These are phyloP conservation scores for Diaporthe aspalathi DNA, from an alignment of 2,329 filamentous ascomycete genomes.

Conservation along the genomic window DNA sequence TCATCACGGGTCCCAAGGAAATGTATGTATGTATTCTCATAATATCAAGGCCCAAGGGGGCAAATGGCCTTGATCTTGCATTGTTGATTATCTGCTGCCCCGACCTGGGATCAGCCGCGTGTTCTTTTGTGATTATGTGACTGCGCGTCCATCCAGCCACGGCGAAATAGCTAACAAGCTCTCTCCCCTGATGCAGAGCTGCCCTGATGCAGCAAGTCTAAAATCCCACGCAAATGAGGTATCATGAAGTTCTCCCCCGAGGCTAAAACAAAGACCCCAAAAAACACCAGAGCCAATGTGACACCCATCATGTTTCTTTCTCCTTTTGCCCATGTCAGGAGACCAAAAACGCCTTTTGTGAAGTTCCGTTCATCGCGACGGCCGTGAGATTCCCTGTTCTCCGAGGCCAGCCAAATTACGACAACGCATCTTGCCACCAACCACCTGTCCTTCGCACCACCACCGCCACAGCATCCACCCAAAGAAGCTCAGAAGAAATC, in stretches of 20 bases:
- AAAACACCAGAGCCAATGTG: background rate
- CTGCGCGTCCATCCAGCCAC: conserved; percentile 11
- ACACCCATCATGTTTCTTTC: conserved; percentile 1
- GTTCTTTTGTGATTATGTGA: conserved; percentile 4
- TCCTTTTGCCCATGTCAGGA: background rate
- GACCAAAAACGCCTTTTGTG: conserved; percentile 25
- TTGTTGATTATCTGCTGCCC: conserved; percentile 19
- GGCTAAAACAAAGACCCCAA: background rate
- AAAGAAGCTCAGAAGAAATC: conserved; percentile 36
- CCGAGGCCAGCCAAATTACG: background rate
- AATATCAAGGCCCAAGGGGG: conserved; percentile 14
- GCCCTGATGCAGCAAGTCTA: conserved; percentile 32
- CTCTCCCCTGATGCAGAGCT: background rate
- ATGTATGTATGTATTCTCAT: conserved; percentile 1
- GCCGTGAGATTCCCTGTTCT: background rate
- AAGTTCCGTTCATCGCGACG: background rate
- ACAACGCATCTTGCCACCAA: background rate
- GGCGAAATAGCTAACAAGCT: conserved; percentile 5
- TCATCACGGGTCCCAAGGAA: conserved; percentile 1
- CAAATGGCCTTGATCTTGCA: background rate
- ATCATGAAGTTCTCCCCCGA: conserved; percentile 34
- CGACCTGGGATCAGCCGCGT: background rate
- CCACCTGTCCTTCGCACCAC: background rate
- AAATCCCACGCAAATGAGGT: conserved; percentile 36
- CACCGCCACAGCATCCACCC: background rate